Evolutionary conservation across 257 asterid species (phyloP).

Genomic region (Coffea eugenioides): DNA sequence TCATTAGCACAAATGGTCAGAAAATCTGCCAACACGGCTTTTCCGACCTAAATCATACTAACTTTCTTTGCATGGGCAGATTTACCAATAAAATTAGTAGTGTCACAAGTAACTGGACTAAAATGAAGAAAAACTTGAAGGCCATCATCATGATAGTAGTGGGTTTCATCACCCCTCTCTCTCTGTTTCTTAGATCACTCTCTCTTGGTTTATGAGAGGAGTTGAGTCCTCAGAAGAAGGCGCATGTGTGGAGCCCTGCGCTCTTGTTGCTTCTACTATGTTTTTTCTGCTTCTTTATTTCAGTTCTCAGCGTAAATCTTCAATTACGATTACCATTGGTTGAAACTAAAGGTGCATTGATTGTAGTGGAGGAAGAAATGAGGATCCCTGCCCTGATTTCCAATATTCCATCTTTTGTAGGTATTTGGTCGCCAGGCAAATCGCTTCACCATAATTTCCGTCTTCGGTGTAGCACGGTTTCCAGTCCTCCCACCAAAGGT

Average conservation of each 20-base stretch:
- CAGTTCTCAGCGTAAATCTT: background rate
- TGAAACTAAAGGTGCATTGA: no score
- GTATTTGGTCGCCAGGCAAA: constrained; percentile 23
- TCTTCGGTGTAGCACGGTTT: constrained; percentile 45
- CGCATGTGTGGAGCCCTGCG: constrained; percentile 11
- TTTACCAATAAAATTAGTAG: background rate
- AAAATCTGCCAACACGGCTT: background rate
- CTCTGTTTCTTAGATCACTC: background rate
- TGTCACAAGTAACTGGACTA: background rate
- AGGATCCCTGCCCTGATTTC: background rate
- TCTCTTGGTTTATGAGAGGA: background rate
- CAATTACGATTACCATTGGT: background rate
- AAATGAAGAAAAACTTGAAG: background rate
- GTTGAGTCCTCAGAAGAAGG: background rate
- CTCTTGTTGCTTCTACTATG: background rate
- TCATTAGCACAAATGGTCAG: background rate
- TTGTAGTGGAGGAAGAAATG: background rate
- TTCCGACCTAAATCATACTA: background rate
- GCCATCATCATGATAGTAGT: background rate
- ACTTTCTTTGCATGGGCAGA: background rate
- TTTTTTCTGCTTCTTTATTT: background rate
- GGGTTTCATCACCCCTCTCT: background rate
- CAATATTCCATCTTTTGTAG: constrained; percentile 25
- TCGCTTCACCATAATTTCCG: constrained; percentile 10
- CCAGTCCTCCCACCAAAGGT: constrained; percentile 53